Evolutionary conservation across 345 rosid genomes (phyloP), one percentile per base, ranked within the genome.

Genomic region (Arabis hirsuta): DNA sequence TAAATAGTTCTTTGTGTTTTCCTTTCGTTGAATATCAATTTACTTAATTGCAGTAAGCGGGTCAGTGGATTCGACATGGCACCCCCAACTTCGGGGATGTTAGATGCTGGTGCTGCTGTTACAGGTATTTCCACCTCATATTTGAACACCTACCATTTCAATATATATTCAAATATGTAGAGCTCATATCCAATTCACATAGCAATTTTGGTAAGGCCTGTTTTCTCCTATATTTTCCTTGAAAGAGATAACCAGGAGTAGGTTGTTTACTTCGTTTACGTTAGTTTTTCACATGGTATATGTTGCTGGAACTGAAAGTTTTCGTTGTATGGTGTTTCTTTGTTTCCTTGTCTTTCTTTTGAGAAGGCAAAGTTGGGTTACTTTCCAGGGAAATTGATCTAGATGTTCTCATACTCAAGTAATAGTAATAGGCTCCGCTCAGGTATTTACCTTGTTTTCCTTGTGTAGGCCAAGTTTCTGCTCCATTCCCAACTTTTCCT

Each of bases 41-140:
- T 6, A 24, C 77, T 57, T 55, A 7, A 59, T 71, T 80, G 41
- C 85, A 90, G 92, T 77, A 87, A 83, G 82, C 74, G 90, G 65
- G 79, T 82, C 60, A 85, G 94, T 78, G 91, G 90, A 63, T 86
- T 86, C 73, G 96, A 89, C 73, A 86, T 85, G 93, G 90, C 90
- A 24, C 94, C 91, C 71, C 87, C 91, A 58, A 70, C 84, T 80
- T 79, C 91, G 67, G 85, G 88, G 69, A 71, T 86, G 84, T 38
- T 88, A 50, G 77, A 80, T 75, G 77, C 74, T 46, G 85, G 79
- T 53, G 78, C 80, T 3, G 92, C 73, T 3, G 53, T 46, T 14
- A 6, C 73, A 55, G 73, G 90, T 87, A 79, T 36, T 54, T 65
- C 48, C 54, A 57, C 62, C 51, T 77, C 80, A 8, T 12, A 11